Evolutionary conservation across 495 filamentous ascomycete species (phyloP).

Genomic region (Friedmanniomyces simplex): DNA sequence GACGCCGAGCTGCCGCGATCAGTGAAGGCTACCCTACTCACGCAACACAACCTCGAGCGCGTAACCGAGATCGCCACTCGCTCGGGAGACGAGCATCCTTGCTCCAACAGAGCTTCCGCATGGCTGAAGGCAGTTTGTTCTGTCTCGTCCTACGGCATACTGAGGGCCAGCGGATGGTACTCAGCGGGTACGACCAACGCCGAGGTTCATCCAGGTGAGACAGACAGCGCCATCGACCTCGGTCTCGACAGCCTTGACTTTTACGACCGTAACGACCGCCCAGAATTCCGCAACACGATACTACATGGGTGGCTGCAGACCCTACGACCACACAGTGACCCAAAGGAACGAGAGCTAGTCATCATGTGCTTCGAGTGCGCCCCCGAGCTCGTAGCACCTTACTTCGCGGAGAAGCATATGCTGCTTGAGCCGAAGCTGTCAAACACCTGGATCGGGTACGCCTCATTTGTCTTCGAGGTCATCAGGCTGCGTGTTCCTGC

Average conservation of each 20-base stretch:
- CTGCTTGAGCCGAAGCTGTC: slow-evolving; percentile 83
- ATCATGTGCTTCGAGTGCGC: slow-evolving; percentile 66
- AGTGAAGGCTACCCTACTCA: slow-evolving; percentile 63
- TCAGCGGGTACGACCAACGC: slow-evolving; percentile 48
- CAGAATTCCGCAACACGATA: slow-evolving; percentile 59
- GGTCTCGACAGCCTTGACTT: slow-evolving; percentile 59
- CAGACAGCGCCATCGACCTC: slow-evolving; percentile 42
- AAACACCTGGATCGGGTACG: slow-evolving; percentile 88
- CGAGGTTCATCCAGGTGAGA: slow-evolving; percentile 26
- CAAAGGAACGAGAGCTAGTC: slow-evolving; percentile 69
- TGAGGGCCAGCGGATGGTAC: slow-evolving; percentile 60
- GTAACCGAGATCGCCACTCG: slow-evolving; percentile 16
- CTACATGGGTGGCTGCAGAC: slow-evolving; percentile 64
- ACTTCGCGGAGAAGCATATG: slow-evolving; percentile 73
- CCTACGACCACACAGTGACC: slow-evolving; percentile 75
- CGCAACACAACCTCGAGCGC: slow-evolving; percentile 51
- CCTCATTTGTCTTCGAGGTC: slow-evolving; percentile 68
- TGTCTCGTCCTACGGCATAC: slow-evolving; percentile 54
- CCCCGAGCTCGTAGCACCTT: slow-evolving; percentile 76
- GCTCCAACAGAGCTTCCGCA: slow-evolving; percentile 48
- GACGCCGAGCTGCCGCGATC: slow-evolving; percentile 59
- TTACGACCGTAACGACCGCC: slow-evolving; percentile 50
- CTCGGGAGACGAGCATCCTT: slow-evolving; percentile 42
- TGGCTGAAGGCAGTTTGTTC: slow-evolving; percentile 67
- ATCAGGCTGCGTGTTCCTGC: slow-evolving; percentile 62